These are phyloP conservation scores for Tolypocladium amazonense DNA, from an alignment of 2,329 filamentous ascomycete species.

Conservation along the genomic window DNA sequence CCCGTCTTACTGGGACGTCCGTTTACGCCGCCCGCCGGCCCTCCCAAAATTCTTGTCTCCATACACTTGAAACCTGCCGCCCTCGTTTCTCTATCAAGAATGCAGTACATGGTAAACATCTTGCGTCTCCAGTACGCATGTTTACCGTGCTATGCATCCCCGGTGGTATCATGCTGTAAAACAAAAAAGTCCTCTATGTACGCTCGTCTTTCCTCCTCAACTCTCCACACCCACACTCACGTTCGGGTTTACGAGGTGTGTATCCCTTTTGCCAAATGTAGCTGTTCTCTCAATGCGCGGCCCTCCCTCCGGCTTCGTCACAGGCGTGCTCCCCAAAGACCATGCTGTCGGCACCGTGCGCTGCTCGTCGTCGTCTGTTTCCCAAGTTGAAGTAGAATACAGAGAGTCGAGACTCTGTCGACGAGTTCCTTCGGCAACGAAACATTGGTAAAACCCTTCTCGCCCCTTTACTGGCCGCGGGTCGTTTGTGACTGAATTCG, in stretches of 20 bases:
- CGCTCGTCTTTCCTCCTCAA: not conserved
- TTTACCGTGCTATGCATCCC: not conserved
- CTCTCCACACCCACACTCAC: slow-evolving; percentile 9
- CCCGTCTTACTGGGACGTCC: not conserved
- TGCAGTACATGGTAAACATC: not conserved
- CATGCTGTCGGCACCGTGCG: slow-evolving; percentile 36
- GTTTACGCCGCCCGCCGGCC: not conserved
- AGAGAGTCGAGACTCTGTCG: slow-evolving; percentile 33
- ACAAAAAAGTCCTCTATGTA: not conserved
- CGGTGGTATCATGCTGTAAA: not conserved
- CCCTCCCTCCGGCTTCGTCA: slow-evolving; percentile 27
- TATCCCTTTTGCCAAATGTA: slow-evolving; percentile 17
- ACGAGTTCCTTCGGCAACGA: slow-evolving; percentile 23
- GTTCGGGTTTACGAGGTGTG: slow-evolving; percentile 8
- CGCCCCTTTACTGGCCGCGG: slow-evolving; percentile 38
- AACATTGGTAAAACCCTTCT: slow-evolving; percentile 50
- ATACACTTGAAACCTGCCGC: not conserved
- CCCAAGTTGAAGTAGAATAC: slow-evolving; percentile 40
- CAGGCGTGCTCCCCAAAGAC: slow-evolving; percentile 35
- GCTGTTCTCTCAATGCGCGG: slow-evolving; percentile 24
- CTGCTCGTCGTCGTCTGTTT: slow-evolving; percentile 32
- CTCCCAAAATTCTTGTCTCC: not conserved
- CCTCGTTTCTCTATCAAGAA: not conserved
- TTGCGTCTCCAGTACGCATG: not conserved
- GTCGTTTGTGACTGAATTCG: slow-evolving; percentile 43